Conservation (phyloP, 108 stramenopile species). For the Craspedostauros australis region DNA sequence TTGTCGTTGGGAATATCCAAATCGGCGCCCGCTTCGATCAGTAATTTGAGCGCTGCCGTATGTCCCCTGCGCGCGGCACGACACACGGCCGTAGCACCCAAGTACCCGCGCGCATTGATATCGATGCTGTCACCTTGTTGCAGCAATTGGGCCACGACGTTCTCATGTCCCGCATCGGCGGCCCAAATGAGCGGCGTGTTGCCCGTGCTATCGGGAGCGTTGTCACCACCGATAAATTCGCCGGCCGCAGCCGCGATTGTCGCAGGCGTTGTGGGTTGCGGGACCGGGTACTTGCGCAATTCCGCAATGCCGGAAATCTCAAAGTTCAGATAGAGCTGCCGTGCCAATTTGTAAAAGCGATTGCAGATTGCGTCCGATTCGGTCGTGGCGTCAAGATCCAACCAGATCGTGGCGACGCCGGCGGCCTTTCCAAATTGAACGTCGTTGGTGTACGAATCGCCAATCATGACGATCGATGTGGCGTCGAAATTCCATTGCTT, state of each 20-base stretch:
- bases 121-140: not conserved
- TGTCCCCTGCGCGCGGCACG: slow-evolving; percentile 41
- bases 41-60: slow-evolving; percentile 2
- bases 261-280: slow-evolving; percentile 15
- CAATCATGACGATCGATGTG: slow-evolving; percentile 30
- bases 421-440: slow-evolving; percentile 39
- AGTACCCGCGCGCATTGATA: slow-evolving; percentile 30
- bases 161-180: slow-evolving; percentile 22
- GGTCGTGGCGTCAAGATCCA: slow-evolving; percentile 1
- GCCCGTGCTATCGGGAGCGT: slow-evolving; percentile 15
- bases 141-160: slow-evolving; percentile 12
- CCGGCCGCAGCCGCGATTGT: slow-evolving; percentile 20
- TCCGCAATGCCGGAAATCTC: slow-evolving; percentile 6
- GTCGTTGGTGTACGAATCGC: slow-evolving; percentile 33
- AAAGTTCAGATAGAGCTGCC: slow-evolving; percentile 13
- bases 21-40: slow-evolving; percentile 9
- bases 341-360: slow-evolving; percentile 9
- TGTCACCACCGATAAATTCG: slow-evolving; percentile 3
- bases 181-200: slow-evolving; percentile 55
- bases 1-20: slow-evolving; percentile 38
- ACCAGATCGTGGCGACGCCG: slow-evolving; percentile 22
- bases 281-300: slow-evolving; percentile 4
- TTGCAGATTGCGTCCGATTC: slow-evolving; percentile 15
- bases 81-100: slow-evolving; percentile 36
- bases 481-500: slow-evolving; percentile 20